Percentiles rank a stretch among this genome's conserved stretches.
Evolutionary conservation across 2,329 filamentous ascomycete species (phyloP).

Genomic region (Aureobasidium sp.): DNA sequence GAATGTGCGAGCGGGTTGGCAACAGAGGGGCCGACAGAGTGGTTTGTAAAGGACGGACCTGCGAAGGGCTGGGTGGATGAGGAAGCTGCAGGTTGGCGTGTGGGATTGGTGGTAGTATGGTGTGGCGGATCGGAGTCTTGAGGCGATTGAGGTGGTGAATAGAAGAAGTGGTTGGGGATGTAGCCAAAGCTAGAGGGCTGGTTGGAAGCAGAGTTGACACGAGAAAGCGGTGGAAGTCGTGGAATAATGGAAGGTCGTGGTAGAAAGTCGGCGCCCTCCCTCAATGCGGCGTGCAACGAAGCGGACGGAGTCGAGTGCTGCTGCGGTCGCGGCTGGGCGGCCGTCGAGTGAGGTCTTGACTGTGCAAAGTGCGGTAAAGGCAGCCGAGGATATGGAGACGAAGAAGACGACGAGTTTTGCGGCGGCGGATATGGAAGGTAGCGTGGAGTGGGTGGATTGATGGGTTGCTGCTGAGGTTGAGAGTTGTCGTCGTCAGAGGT

Average conservation of each 20-base stretch:
- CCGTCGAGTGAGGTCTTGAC: not conserved
- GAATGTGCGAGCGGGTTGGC: not conserved
- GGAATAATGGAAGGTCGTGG: slow-evolving; percentile 9
- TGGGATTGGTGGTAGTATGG: not conserved
- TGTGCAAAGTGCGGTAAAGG: not conserved
- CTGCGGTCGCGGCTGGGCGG: not conserved
- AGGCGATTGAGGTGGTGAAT: slow-evolving; percentile 9
- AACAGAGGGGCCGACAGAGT: not conserved
- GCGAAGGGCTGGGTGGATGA: not conserved
- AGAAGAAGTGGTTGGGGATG: slow-evolving; percentile 15
- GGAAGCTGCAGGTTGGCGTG: not conserved
- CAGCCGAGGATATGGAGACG: not conserved
- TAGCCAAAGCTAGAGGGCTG: slow-evolving; percentile 9
- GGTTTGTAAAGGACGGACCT: not conserved
- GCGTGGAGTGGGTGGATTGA: not conserved
- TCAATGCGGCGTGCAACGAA: slow-evolving; percentile 9
- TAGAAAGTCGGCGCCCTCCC: slow-evolving; percentile 11
- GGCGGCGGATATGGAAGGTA: not conserved
- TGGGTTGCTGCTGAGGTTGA: not conserved
- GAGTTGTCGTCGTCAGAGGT: not conserved
- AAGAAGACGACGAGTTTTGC: not conserved
- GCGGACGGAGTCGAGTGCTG: slow-evolving; percentile 8
- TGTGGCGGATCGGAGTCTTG: slow-evolving; percentile 1
- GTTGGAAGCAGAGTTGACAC: not conserved
- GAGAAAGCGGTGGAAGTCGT: not conserved